Evolutionary conservation across 2,329 filamentous ascomycete species (phyloP).

Genomic region (Oidium heveae): DNA sequence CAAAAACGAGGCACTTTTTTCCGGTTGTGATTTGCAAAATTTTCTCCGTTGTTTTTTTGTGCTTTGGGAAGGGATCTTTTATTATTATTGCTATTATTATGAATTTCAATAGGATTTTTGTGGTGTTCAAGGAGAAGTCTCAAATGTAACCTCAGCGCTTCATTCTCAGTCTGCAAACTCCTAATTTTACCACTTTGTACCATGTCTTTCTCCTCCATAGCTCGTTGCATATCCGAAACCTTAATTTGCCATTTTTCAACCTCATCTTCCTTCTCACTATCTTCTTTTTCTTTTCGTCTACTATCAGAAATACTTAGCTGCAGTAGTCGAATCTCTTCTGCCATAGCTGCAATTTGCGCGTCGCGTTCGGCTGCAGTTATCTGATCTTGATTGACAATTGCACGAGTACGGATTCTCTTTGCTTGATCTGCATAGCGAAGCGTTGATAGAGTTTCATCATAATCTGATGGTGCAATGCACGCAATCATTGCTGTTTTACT

Average conservation of each 20-base stretch:
- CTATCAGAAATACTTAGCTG: constrained; percentile 51
- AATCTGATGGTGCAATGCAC: constrained; percentile 84
- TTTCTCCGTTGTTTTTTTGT: constrained; percentile 8
- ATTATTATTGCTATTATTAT: constrained; percentile 12
- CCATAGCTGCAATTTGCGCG: constrained; percentile 82
- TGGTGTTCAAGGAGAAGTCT: constrained; percentile 66
- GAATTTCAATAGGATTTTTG: constrained; percentile 60
- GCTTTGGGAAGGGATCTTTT: constrained; percentile 15
- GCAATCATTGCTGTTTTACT: constrained; percentile 98
- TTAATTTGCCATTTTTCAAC: constrained; percentile 88
- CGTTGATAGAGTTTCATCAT: constrained; percentile 89
- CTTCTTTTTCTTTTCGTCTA: constrained; percentile 46
- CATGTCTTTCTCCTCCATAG: constrained; percentile 85
- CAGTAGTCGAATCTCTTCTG: constrained; percentile 69
- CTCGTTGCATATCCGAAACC: constrained; percentile 69
- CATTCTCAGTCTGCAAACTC: constrained; percentile 70
- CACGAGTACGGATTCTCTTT: constrained; percentile 85
- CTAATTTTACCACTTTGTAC: constrained; percentile 88
- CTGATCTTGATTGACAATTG: constrained; percentile 86
- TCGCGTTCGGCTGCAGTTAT: constrained; percentile 82
- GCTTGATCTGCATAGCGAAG: constrained; percentile 93
- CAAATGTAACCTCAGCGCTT: constrained; percentile 66
- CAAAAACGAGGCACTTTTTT: background rate
- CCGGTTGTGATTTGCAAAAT: background rate
- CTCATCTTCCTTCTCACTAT: constrained; percentile 42